Conservation (phyloP, 2,329 filamentous ascomycete species). For the Aspergillus clavatus region DNA sequence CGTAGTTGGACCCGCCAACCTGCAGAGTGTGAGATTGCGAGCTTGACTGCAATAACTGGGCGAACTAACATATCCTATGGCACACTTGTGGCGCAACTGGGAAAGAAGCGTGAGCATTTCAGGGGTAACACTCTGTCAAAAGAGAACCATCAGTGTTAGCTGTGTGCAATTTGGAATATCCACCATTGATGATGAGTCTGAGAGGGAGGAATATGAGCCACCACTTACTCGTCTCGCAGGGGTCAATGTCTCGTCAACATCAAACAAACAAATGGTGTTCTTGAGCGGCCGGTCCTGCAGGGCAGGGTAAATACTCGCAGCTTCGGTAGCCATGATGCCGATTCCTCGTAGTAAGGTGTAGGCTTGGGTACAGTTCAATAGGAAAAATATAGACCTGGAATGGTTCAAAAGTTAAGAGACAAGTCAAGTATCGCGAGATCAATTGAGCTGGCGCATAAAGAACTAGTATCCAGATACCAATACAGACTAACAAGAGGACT, state of each 20-base stretch:
- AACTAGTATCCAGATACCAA: slow-evolving; percentile 17
- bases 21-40: slow-evolving; percentile 21
- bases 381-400: no score
- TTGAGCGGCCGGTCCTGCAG: slow-evolving; percentile 80
- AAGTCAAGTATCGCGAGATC: neutral
- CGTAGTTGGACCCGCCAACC: slow-evolving; percentile 83
- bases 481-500: slow-evolving; percentile 12
- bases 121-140: slow-evolving; percentile 58
- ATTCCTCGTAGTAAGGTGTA: neutral
- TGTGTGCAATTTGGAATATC: slow-evolving; percentile 1
- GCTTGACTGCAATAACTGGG: neutral
- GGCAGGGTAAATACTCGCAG: slow-evolving; percentile 56
- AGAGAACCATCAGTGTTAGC: neutral
- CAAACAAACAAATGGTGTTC: slow-evolving; percentile 92
- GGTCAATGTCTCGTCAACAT: slow-evolving; percentile 91
- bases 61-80: slow-evolving; percentile 30
- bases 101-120: slow-evolving; percentile 81
- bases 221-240: slow-evolving; percentile 67
- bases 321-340: slow-evolving; percentile 26
- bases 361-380: neutral
- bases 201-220: neutral
- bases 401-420: slow-evolving; percentile 5
- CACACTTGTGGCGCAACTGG: slow-evolving; percentile 61
- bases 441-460: slow-evolving; percentile 7
- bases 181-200: neutral